Evolutionary conservation across 805 yeast genomes (phyloP).

Genomic region (Torulaspora microellipsoides): DNA sequence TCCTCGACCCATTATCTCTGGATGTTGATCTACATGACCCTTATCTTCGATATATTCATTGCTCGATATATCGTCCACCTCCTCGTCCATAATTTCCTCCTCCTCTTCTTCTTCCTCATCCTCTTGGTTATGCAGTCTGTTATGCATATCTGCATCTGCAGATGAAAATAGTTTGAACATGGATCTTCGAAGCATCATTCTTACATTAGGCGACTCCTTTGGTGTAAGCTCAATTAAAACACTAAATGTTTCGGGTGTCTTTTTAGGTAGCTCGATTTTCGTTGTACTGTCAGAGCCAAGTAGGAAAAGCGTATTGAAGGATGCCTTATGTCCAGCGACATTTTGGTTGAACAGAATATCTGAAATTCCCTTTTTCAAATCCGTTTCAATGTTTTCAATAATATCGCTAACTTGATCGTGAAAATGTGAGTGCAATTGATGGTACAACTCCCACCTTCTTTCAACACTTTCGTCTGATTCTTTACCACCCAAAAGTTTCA

Average conservation of each 20-base stretch:
- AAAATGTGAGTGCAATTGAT: constrained; percentile 32
- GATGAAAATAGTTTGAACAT: constrained; percentile 31
- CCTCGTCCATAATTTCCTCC: constrained; percentile 3
- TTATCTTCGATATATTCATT: background rate
- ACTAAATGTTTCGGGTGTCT: constrained; percentile 16
- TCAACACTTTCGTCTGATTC: constrained; percentile 39
- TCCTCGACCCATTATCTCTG: constrained; percentile 1
- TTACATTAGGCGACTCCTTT: constrained; percentile 37
- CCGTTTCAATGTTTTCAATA: constrained; percentile 33
- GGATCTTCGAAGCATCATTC: constrained; percentile 35
- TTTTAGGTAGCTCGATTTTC: constrained; percentile 34
- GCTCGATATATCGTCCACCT: background rate
- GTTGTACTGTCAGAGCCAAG: constrained; percentile 44
- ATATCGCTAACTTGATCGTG: constrained; percentile 30
- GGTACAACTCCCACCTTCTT: constrained; percentile 41
- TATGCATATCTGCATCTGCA: constrained; percentile 18
- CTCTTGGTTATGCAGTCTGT: constrained; percentile 3
- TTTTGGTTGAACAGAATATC: constrained; percentile 18
- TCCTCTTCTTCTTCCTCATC: constrained; percentile 7
- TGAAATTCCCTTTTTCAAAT: constrained; percentile 34
- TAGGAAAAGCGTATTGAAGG: constrained; percentile 37
- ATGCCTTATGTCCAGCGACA: constrained; percentile 8
- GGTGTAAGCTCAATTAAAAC: constrained; percentile 36
- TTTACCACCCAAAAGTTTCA: constrained; percentile 40
- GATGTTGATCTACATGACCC: background rate